Conservation (phyloP, 2,329 filamentous ascomycete genomes). For the Emydomyces testavorans region DNA sequence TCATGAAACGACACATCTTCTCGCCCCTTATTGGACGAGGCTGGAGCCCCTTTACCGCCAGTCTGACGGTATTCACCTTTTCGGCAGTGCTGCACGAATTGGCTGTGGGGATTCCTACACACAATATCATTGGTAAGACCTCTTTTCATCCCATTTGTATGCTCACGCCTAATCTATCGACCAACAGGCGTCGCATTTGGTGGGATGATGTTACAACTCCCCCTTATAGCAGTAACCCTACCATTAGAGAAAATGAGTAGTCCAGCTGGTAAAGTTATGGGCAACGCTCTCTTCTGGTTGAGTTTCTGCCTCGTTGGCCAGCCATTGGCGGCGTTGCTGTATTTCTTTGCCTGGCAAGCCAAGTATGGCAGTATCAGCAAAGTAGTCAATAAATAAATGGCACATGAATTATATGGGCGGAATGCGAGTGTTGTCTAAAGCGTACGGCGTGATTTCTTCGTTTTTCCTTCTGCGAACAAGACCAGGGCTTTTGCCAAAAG, state of each 20-base stretch:
- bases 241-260: slow-evolving; percentile 68
- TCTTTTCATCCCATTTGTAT: background rate
- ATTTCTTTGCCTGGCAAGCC: slow-evolving; percentile 97
- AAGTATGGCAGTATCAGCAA: slow-evolving; percentile 76
- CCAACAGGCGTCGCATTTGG: slow-evolving; percentile 72
- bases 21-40: slow-evolving; percentile 76
- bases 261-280: slow-evolving; percentile 63
- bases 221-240: slow-evolving; percentile 70
- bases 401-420: background rate
- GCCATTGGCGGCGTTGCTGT: slow-evolving; percentile 79
- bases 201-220: slow-evolving; percentile 89
- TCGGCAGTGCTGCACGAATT: slow-evolving; percentile 86
- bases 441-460: too few species aligned
- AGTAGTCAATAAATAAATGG: background rate
- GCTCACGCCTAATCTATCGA: background rate
- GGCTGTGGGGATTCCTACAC: slow-evolving; percentile 84
- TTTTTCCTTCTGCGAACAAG: too few species aligned
- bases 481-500: too few species aligned
- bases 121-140: slow-evolving; percentile 69
- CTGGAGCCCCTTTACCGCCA: slow-evolving; percentile 59
- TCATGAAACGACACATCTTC: slow-evolving; percentile 92
- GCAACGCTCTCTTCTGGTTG: slow-evolving; percentile 93
- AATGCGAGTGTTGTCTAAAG: too few species aligned
- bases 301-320: slow-evolving; percentile 93
- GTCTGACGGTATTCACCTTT: slow-evolving; percentile 72